Base-by-base conservation (phyloP, 768 basidiomycete species). In the Ramaria rubella region DNA sequence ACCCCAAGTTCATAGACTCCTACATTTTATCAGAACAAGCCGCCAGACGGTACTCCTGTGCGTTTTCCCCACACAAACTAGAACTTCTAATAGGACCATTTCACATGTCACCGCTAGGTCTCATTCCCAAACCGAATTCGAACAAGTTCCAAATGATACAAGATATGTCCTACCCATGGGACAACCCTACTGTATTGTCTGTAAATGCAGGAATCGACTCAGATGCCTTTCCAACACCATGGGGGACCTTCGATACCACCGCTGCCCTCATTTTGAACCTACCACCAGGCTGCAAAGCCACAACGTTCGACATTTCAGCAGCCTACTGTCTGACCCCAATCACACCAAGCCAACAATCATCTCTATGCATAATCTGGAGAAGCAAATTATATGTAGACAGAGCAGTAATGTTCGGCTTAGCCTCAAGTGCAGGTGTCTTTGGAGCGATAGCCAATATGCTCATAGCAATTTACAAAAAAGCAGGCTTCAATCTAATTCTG, bases 181-280 rank as follows among this genome's bases (percentile, higher is more conserved):
- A 58, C 36, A 51, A 64, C 26, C 54, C 49, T 26, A 23, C 21
- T 23, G 33, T 23, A 12, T 53, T 52, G 2, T 67, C 65, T 1
- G 63, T 69, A 4, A 67, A 68, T 23, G 38, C 56, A 17, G 30
- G 26, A 38, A 58, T 67, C 23, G 40, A 65, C 44, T 36, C 62
- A 27, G 64, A 57, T 23, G 9, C 4, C 7, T 57, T 55, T 31
- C 67, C 63, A 0, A 67, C 64, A 0, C 64, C 51, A 0, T 77
- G 76, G 75, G 73, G 74, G 0, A 70, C 73, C 1, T 77, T 77
- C 61, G 70, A 78, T 57, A 69, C 77, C 17, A 74, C 0, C n/a
- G n/a, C n/a, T n/a, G n/a, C n/a, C n/a, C n/a, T n/a, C n/a, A n/a
- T n/a, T n/a, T n/a, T n/a, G n/a, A n/a, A n/a, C n/a, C n/a, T n/a